phyloP scores from a whole-genome alignment of 352 stramenopile species.

The Discostella stelligera region DNA sequence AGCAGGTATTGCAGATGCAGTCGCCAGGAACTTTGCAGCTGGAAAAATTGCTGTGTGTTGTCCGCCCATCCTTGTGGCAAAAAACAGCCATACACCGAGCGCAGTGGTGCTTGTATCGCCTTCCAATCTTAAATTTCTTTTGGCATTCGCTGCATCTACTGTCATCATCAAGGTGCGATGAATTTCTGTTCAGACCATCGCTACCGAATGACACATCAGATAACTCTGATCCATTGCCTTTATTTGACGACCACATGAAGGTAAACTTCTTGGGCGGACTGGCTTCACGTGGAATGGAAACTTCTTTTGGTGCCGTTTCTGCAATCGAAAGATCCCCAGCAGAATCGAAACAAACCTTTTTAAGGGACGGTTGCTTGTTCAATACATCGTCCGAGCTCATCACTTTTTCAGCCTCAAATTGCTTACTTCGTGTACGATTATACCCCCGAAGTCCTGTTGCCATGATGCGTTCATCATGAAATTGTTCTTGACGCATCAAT shows the following conservation, averaged over 20 bases:
- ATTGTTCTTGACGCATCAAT: slow-evolving; percentile 22
- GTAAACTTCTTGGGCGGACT: slow-evolving; percentile 1
- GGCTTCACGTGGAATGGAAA: not conserved
- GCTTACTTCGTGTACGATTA: not conserved
- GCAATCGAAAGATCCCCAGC: not conserved
- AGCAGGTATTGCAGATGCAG: slow-evolving; percentile 47
- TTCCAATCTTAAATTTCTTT: slow-evolving; percentile 52
- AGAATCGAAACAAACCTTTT: not conserved
- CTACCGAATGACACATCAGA: slow-evolving; percentile 3
- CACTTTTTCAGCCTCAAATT: not conserved
- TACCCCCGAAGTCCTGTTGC: slow-evolving; percentile 41
- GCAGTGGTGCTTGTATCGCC: slow-evolving; percentile 54
- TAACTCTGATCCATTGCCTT: not conserved
- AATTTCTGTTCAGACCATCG: not conserved
- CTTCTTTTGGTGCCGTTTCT: not conserved
- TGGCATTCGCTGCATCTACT: slow-evolving; percentile 37
- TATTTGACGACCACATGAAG: not conserved
- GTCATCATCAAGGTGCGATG: slow-evolving; percentile 21
- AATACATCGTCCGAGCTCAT: not conserved
- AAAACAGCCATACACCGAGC: slow-evolving; percentile 51
- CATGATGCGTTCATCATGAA: slow-evolving; percentile 37
- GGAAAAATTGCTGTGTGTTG: slow-evolving; percentile 48
- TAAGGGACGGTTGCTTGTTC: not conserved
- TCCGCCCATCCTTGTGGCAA: slow-evolving; percentile 57
- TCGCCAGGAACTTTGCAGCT: slow-evolving; percentile 50